These are phyloP conservation scores for Aspergillus alliaceus DNA, from an alignment of 2,329 filamentous ascomycete species.

Conservation along the genomic window DNA sequence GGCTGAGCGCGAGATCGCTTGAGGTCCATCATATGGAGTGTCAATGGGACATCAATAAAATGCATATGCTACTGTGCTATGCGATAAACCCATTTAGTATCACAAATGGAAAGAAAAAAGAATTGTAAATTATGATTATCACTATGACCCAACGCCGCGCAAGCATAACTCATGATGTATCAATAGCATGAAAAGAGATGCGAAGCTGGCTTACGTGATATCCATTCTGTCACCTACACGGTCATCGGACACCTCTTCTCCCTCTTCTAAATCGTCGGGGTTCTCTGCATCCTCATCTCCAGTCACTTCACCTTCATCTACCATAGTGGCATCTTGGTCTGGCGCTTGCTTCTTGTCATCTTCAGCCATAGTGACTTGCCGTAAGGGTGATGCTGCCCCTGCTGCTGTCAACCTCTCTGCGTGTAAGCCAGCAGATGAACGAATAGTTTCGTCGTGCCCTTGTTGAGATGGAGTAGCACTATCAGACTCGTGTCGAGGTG, in stretches of 20 bases:
- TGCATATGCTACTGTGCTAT: background rate
- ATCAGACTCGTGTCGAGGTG: conserved; percentile 52
- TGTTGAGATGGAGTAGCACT: conserved; percentile 36
- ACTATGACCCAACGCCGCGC: conserved; percentile 21
- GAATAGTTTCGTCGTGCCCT: conserved; percentile 33
- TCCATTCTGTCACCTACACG: conserved; percentile 65
- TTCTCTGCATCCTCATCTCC: conserved; percentile 34
- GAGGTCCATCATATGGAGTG: conserved; percentile 4
- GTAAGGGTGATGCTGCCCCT: conserved; percentile 38
- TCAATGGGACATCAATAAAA: background rate
- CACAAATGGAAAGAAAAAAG: conserved; percentile 15
- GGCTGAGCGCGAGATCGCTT: conserved; percentile 41
- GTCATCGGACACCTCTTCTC: conserved; percentile 51
- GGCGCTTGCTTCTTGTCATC: conserved; percentile 38
- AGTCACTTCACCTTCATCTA: conserved; percentile 49
- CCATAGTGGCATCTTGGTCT: conserved; percentile 60
- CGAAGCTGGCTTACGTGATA: conserved; percentile 43
- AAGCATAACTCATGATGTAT: conserved; percentile 27
- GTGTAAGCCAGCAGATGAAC: conserved; percentile 25
- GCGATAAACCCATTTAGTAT: background rate
- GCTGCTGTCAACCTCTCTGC: conserved; percentile 33
- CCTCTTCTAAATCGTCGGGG: conserved; percentile 48
- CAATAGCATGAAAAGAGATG: background rate
- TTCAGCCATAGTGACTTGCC: conserved; percentile 35
- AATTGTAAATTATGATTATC: conserved; percentile 18